These are phyloP conservation scores for Iris macrosiphon DNA, from an alignment of 106 monocot genomes.

Conservation along the genomic window DNA sequence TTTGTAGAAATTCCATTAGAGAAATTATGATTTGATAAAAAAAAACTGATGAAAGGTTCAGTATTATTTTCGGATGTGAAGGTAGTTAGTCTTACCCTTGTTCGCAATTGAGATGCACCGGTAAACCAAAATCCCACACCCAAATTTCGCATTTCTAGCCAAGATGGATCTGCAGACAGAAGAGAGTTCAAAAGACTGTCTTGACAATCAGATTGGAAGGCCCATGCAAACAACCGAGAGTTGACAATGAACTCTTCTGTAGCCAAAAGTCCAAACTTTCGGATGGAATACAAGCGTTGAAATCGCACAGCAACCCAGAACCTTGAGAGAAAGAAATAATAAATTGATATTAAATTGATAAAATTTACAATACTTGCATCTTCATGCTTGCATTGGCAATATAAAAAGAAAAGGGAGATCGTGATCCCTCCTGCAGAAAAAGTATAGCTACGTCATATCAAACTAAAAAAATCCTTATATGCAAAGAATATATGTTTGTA, in stretches of 20 bases:
- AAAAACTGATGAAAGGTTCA: no score
- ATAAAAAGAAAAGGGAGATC: slow-evolving; percentile 7
- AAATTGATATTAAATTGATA: slow-evolving; percentile 13
- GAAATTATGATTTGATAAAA: no score
- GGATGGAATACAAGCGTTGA: slow-evolving; percentile 41
- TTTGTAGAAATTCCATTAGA: no score
- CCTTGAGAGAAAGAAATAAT: slow-evolving; percentile 52
- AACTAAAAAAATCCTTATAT: slow-evolving; percentile 8
- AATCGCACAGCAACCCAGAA: slow-evolving; percentile 89
- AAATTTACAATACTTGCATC: slow-evolving; percentile 6
- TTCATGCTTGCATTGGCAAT: slow-evolving; percentile 12
- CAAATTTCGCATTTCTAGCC: slow-evolving; percentile 84
- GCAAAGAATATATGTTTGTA: no score
- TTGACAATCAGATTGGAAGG: slow-evolving; percentile 87
- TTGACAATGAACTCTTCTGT: slow-evolving; percentile 34
- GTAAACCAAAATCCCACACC: slow-evolving; percentile 87
- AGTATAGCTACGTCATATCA: slow-evolving; percentile 12
- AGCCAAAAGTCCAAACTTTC: slow-evolving; percentile 32
- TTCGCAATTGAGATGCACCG: slow-evolving; percentile 52
- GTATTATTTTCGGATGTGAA: no score
- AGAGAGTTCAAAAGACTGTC: slow-evolving; percentile 77
- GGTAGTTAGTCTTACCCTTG: slow-evolving; percentile 37
- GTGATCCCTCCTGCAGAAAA: slow-evolving; percentile 14
- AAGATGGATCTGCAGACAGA: slow-evolving; percentile 68
- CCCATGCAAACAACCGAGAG: slow-evolving; percentile 71